These are phyloP conservation scores for Acanthamoeba lenticulata DNA, from an alignment of 208 protist species.

Conservation along the genomic window DNA sequence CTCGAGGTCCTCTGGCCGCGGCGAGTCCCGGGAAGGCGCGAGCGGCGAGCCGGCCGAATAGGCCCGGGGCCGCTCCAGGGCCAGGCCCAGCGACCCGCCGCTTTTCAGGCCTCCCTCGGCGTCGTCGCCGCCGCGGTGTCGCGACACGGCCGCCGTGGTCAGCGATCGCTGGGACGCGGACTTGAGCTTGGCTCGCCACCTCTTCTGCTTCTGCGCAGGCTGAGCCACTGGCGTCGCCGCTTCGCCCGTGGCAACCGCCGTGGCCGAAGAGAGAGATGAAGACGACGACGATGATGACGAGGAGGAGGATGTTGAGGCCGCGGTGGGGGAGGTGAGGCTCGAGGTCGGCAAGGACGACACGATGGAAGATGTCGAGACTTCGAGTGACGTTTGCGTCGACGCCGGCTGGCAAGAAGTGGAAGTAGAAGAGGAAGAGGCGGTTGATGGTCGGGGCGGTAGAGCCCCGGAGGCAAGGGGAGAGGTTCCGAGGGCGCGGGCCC, in stretches of 20 bases:
- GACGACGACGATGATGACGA: neutral
- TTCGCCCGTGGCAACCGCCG: too few species aligned
- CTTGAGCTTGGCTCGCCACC: too few species aligned
- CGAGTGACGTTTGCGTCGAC: neutral
- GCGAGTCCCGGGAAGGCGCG: neutral
- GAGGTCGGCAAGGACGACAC: neutral
- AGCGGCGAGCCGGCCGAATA: slow-evolving; percentile 1
- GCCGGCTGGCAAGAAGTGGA: too few species aligned
- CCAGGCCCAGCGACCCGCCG: too few species aligned
- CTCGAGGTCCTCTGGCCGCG: neutral
- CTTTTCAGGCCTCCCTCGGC: too few species aligned
- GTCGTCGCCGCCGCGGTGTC: neutral
- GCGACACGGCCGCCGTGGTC: neutral
- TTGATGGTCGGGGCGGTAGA: neutral
- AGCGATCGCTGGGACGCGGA: too few species aligned
- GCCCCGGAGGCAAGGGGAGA: neutral
- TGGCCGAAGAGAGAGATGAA: neutral
- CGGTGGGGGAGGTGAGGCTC: too few species aligned
- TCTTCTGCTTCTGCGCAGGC: too few species aligned
- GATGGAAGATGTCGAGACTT: neutral
- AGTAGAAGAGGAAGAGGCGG: neutral
- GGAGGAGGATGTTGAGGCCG: neutral
- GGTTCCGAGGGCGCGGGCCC: neutral
- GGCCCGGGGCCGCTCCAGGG: slow-evolving; percentile 11
- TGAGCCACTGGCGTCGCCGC: too few species aligned